A percentile compares a stretch with the other conserved stretches of the same genome.
Conservation (phyloP, 2,329 filamentous ascomycete species). For the Exophiala viscosa region DNA sequence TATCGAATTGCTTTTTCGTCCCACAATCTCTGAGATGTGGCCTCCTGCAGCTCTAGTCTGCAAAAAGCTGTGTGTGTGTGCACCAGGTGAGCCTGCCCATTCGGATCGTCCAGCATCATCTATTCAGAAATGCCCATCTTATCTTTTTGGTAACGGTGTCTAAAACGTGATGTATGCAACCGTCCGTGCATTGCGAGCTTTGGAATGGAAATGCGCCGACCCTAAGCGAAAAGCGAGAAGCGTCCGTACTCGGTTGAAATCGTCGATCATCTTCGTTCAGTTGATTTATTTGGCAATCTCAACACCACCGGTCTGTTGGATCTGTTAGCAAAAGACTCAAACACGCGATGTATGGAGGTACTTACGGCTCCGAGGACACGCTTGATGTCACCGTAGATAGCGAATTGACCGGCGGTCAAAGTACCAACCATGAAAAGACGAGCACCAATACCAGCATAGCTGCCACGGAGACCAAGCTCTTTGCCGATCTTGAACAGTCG, state of each 20-base stretch:
- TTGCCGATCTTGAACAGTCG: slow-evolving; percentile 83
- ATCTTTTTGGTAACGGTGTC: slow-evolving; percentile 6
- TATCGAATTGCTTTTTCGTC: slow-evolving; percentile 11
- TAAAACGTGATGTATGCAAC: not conserved
- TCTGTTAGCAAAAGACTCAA: not conserved
- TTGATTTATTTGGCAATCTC: slow-evolving; percentile 16
- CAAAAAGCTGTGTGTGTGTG: slow-evolving; percentile 4
- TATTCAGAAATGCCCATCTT: slow-evolving; percentile 7
- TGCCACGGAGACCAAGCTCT: slow-evolving; percentile 76
- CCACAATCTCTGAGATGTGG: not conserved
- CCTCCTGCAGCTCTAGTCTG: slow-evolving; percentile 4
- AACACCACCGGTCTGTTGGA: slow-evolving; percentile 10
- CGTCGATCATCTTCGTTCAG: slow-evolving; percentile 1
- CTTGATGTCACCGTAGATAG: slow-evolving; percentile 71
- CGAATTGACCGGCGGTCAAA: slow-evolving; percentile 76
- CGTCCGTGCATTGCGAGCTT: not conserved
- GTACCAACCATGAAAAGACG: slow-evolving; percentile 73
- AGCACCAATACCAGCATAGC: slow-evolving; percentile 76
- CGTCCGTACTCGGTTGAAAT: slow-evolving; percentile 5
- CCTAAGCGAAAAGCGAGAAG: too few species aligned
- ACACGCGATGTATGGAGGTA: not conserved
- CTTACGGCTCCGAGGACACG: slow-evolving; percentile 11
- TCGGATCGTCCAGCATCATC: slow-evolving; percentile 7
- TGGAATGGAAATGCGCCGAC: too few species aligned
- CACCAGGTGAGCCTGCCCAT: not conserved